These are phyloP conservation scores for Schoenoplectus tabernaemontani DNA, from an alignment of 202 grass and related monocot species.

Conservation along the genomic window DNA sequence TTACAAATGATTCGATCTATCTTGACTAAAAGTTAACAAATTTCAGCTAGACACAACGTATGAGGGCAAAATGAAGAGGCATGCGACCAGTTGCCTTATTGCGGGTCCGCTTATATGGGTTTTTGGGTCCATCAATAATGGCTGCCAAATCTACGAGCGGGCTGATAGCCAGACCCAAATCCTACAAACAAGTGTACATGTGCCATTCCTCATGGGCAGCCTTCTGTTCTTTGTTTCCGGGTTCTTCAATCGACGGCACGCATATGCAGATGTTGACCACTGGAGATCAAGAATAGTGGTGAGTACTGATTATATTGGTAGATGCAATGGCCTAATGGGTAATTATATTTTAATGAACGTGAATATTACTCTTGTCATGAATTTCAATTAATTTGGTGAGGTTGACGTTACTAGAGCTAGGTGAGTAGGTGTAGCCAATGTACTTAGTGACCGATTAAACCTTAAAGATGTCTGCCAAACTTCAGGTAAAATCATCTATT, in stretches of 20 bases:
- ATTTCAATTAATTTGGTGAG: background rate
- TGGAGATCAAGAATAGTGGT: constrained; percentile 20
- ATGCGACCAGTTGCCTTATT: constrained; percentile 37
- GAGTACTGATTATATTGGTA: background rate
- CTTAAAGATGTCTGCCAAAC: background rate
- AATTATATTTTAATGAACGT: background rate
- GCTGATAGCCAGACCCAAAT: constrained; percentile 63
- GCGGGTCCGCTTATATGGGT: constrained; percentile 50
- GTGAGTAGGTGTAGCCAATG: background rate
- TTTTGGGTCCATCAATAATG: constrained; percentile 44
- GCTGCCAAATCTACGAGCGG: constrained; percentile 81
- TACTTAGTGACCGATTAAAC: background rate
- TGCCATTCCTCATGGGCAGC: constrained; percentile 68
- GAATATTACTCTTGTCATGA: background rate
- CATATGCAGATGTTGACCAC: background rate
- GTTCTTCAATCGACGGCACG: constrained; percentile 26
- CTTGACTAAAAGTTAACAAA: background rate
- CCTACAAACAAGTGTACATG: constrained; percentile 54
- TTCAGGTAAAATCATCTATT: background rate
- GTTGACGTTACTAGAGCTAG: background rate
- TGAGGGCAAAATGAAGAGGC: constrained; percentile 19
- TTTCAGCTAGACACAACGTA: constrained; percentile 9
- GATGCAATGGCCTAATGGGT: background rate
- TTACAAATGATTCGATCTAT: too few species aligned
- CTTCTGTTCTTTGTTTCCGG: constrained; percentile 61